phyloP scores from a whole-genome alignment of 1,139 yeast species.

The Yamadazyma blattariae region DNA sequence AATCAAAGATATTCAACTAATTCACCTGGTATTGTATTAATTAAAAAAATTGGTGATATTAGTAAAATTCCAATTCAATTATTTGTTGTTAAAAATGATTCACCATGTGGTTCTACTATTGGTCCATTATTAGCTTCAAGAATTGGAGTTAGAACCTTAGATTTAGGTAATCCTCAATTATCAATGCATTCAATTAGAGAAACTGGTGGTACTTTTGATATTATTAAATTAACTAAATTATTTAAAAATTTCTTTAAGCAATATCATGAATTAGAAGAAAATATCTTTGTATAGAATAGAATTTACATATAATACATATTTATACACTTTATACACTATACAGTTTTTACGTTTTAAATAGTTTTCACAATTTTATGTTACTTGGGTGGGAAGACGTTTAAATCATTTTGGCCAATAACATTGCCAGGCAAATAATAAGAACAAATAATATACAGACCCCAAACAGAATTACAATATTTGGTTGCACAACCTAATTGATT shows the following conservation, averaged over 20 bases:
- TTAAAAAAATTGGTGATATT: conserved; percentile 67
- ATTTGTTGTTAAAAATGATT: conserved; percentile 87
- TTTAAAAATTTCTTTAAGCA: conserved; percentile 59
- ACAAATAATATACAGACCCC: conserved; percentile 59
- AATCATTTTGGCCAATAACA: conserved; percentile 32
- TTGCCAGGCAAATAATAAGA: conserved; percentile 65
- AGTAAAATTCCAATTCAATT: conserved; percentile 71
- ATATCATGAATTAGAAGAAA: conserved; percentile 27
- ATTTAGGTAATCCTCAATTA: conserved; percentile 90
- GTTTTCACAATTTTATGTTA: too few relatives aligned
- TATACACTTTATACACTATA: too few relatives aligned
- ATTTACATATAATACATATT: conserved; percentile 1
- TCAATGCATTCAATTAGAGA: conserved; percentile 97
- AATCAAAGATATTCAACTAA: conserved; percentile 95
- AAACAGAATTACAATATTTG: conserved; percentile 39
- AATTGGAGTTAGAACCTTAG: conserved; percentile 85
- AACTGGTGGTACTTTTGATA: conserved; percentile 82
- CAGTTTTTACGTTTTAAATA: too few relatives aligned
- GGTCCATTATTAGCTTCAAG: conserved; percentile 92
- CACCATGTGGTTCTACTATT: conserved; percentile 95
- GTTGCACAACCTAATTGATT: conserved; percentile 37
- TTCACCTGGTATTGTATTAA: conserved; percentile 79
- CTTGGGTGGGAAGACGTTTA: conserved; percentile 26
- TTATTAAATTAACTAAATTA: conserved; percentile 58
- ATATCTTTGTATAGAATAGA: conserved; percentile 18